Base-by-base conservation (phyloP, 2,329 filamentous ascomycete genomes). In the Monosporascus sp. region DNA sequence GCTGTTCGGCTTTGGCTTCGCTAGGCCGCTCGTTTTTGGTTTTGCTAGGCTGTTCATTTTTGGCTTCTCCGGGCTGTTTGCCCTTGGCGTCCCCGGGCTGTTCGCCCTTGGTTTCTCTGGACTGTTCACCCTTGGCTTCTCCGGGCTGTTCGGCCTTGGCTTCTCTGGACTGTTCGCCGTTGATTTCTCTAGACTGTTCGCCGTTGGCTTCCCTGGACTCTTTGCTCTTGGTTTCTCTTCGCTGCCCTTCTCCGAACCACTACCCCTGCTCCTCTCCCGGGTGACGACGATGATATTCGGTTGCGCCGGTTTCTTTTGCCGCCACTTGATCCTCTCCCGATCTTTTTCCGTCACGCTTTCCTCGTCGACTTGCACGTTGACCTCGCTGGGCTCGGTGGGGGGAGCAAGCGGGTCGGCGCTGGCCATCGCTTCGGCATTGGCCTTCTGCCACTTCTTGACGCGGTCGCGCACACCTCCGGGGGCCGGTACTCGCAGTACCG, bases 381-480 rank as follows among this genome's bases (percentile, higher is more conserved):
- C 71, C 39, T 88, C 83, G 31, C 81, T 81, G 3, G 84, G 80
- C 59, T 83, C 81, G 31, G 75, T 81, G 6, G 79, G 75, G 6
- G 76, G 70, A 24, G 78, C 77, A 35, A 81, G 72, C 1, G 78
- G 77, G 52, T 79, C 74, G 2, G 74, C 78, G 2, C 70, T 71
- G 3, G 65, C 72, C 70, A 87, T 80, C 25, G 85, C 86, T 6
- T 81, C 80, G 37, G 86, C 88, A 63, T 88, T 90, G 60, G 85
- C 77, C 65, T 87, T 87, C 70, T 96, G 90, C 91, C 91, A 96
- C 70, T 86, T 81, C 61, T 85, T 87, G 50, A 96, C 89, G 63
- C 91, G 85, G 60, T 89, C 87, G 57, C 82, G 82, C 47, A 95
- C 88, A n/a, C 82, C 82, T 3, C 81, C 80, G 0, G 83, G 88